Conservation (phyloP, 2,329 filamentous ascomycete genomes). For the Cyphellophora attinorum region DNA sequence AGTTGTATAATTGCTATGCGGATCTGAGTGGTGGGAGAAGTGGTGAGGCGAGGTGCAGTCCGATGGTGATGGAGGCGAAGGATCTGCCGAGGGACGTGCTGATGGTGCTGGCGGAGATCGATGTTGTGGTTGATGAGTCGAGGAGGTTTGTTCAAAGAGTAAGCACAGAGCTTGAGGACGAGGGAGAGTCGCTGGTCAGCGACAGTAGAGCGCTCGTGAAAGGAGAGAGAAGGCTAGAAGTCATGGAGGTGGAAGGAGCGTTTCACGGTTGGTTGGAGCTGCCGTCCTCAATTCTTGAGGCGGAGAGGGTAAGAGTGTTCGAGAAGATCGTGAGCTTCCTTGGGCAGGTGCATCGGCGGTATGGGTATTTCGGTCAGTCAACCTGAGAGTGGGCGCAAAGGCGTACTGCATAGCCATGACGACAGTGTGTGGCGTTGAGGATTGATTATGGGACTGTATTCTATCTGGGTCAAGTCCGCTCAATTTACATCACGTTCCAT, state of each 20-base stretch:
- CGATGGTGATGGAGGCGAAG: not conserved
- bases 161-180: slow-evolving; percentile 1
- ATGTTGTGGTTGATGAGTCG: slow-evolving; percentile 4
- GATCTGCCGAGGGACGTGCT: slow-evolving; percentile 2
- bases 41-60: slow-evolving; percentile 2
- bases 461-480: too few species aligned
- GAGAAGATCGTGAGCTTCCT: not conserved
- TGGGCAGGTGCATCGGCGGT: not conserved
- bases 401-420: not conserved
- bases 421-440: not conserved
- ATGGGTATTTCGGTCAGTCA: not conserved
- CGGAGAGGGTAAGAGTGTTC: slow-evolving; percentile 2
- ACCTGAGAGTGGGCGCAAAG: not conserved
- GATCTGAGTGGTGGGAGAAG: slow-evolving; percentile 11
- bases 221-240: slow-evolving; percentile 1
- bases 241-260: slow-evolving; percentile 3
- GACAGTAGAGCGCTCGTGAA: too few species aligned
- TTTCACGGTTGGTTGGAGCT: slow-evolving; percentile 6
- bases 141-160: slow-evolving; percentile 2
- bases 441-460: not conserved
- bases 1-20: slow-evolving; percentile 37
- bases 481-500: slow-evolving; percentile 1
- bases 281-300: too few species aligned
- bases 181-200: too few species aligned
- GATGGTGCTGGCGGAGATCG: slow-evolving; percentile 3